These are phyloP conservation scores for Annulohypoxylon moriforme DNA, from an alignment of 495 filamentous ascomycete species.

Conservation along the genomic window DNA sequence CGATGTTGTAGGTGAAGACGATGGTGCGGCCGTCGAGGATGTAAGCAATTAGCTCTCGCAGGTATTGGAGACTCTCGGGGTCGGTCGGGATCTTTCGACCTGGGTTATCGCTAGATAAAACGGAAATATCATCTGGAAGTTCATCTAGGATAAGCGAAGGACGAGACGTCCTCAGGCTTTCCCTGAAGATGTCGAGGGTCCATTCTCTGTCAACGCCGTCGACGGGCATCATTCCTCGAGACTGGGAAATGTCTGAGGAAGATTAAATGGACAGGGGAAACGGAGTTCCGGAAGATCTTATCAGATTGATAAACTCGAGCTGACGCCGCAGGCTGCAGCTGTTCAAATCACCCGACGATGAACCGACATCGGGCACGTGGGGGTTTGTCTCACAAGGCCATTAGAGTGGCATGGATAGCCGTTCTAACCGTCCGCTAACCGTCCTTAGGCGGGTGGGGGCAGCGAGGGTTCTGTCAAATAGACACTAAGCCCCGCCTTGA, in stretches of 20 bases:
- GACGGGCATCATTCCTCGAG: slow-evolving; percentile 30
- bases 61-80: slow-evolving; percentile 51
- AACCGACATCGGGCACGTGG: slow-evolving; percentile 25
- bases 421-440: background rate
- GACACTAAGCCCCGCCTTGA: background rate
- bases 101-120: slow-evolving; percentile 10
- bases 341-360: background rate
- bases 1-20: slow-evolving; percentile 51
- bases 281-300: slow-evolving; percentile 40
- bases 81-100: slow-evolving; percentile 28
- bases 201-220: slow-evolving; percentile 26
- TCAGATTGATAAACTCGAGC: slow-evolving; percentile 46
- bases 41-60: slow-evolving; percentile 47
- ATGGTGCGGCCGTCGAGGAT: slow-evolving; percentile 51
- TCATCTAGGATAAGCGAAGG: slow-evolving; percentile 11
- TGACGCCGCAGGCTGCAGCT: background rate
- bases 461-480: background rate
- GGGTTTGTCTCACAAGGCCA: background rate
- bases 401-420: background rate
- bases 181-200: slow-evolving; percentile 33
- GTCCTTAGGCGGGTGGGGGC: background rate
- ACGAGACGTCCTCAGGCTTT: slow-evolving; percentile 41
- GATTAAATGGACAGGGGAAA: slow-evolving; percentile 15
- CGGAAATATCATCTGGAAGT: slow-evolving; percentile 17
- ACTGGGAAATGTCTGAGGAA: slow-evolving; percentile 4